A percentile compares a stretch with the other conserved stretches of the same genome.
Conservation (phyloP, 345 rosid species). For the Mallotus nudiflorus region DNA sequence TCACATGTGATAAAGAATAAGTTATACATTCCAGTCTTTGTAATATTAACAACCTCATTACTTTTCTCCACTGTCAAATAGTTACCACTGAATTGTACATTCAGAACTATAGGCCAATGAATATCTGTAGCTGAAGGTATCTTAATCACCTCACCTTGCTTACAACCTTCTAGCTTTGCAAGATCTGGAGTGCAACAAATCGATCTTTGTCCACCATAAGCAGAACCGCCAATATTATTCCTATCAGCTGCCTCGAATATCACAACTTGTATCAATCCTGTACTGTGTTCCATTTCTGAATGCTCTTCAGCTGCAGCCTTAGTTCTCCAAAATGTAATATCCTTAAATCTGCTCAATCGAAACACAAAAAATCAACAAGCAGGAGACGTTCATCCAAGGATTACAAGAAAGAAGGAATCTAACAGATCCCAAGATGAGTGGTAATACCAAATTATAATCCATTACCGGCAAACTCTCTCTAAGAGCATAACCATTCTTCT, state of each 20-base stretch:
- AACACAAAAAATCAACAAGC: constrained; percentile 2
- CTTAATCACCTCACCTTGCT: constrained; percentile 87
- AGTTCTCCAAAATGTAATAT: constrained; percentile 74
- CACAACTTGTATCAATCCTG: constrained; percentile 75
- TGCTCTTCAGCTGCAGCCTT: constrained; percentile 47
- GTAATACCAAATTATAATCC: background rate
- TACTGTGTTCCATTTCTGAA: constrained; percentile 41
- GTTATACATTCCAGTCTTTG: constrained; percentile 87
- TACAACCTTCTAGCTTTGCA: constrained; percentile 92
- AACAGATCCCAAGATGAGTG: background rate
- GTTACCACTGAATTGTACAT: constrained; percentile 57
- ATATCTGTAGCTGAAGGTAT: constrained; percentile 70
- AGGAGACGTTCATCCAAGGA: background rate
- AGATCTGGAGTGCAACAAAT: constrained; percentile 97
- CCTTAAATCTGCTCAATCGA: constrained; percentile 58
- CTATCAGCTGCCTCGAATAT: constrained; percentile 94
- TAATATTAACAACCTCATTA: constrained; percentile 46
- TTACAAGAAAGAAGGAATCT: background rate
- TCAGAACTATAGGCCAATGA: constrained; percentile 77
- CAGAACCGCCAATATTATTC: constrained; percentile 94
- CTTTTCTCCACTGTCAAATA: constrained; percentile 43
- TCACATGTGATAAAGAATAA: constrained; percentile 86
- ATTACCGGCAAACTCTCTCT: background rate
- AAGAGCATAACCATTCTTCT: background rate
- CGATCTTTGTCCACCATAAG: constrained; percentile 97